Percentiles rank a stretch among this genome's conserved stretches.
Conservation (phyloP, 129 eudicot genomes). For the Arctium lappa region DNA sequence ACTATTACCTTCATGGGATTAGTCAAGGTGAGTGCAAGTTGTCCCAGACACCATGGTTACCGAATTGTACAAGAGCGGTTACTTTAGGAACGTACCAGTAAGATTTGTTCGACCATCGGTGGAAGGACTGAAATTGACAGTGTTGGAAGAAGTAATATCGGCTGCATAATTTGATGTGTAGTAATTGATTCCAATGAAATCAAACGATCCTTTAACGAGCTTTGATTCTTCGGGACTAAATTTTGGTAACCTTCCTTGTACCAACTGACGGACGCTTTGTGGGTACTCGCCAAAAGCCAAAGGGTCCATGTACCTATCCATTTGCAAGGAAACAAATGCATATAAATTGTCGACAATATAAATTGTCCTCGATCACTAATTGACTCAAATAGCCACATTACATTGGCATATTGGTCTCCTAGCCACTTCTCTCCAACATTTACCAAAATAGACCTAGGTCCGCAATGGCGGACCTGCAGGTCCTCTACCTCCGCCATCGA, state of each 20-base stretch:
- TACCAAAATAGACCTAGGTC: too few species aligned
- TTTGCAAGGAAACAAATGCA: neutral
- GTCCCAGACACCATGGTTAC: neutral
- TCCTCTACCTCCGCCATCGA: too few species aligned
- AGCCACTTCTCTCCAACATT: too few species aligned
- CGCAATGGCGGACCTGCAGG: too few species aligned
- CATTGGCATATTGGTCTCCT: too few species aligned
- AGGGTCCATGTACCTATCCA: constrained; percentile 38
- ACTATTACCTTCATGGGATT: neutral
- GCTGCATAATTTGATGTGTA: constrained; percentile 34
- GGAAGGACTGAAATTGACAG: constrained; percentile 13
- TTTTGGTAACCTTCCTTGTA: constrained; percentile 30
- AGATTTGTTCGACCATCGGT: constrained; percentile 11
- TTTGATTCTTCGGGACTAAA: constrained; percentile 27
- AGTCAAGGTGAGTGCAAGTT: neutral
- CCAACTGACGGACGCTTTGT: constrained; percentile 5
- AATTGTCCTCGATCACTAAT: neutral
- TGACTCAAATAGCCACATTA: too few species aligned
- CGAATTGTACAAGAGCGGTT: neutral
- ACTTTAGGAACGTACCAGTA: neutral
- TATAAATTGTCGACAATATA: neutral
- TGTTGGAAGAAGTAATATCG: neutral
- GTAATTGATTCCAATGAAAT: constrained; percentile 41
- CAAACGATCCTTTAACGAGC: constrained; percentile 34
- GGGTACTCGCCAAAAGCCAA: constrained; percentile 36